Conservation (phyloP, 805 yeast genomes). For the Yarrowia bubula region DNA sequence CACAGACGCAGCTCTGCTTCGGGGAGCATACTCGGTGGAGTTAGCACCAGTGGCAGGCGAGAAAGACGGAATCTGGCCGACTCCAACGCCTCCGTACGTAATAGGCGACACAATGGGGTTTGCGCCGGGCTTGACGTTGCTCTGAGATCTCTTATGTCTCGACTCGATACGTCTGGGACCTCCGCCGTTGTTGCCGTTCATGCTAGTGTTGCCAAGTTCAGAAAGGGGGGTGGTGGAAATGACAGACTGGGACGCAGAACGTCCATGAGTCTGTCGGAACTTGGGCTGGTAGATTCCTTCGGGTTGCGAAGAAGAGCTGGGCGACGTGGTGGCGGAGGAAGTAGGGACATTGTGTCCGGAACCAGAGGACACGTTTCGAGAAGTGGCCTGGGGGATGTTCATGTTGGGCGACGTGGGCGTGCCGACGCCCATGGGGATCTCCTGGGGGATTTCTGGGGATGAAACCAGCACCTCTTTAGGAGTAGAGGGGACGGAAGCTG, state of each 20-base stretch:
- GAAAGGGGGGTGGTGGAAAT: constrained; percentile 23
- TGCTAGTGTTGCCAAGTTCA: constrained; percentile 17
- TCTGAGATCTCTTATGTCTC: constrained; percentile 14
- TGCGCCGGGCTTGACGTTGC: neutral
- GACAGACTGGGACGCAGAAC: constrained; percentile 23
- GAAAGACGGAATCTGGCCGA: constrained; percentile 19
- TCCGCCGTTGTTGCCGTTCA: constrained; percentile 26
- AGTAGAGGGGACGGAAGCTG: constrained; percentile 17
- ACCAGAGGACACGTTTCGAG: constrained; percentile 10
- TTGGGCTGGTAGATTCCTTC: constrained; percentile 21
- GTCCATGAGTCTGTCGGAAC: constrained; percentile 23
- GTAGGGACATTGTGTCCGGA: neutral
- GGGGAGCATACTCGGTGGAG: neutral
- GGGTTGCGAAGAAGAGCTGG: constrained; percentile 7
- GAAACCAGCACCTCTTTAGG: neutral
- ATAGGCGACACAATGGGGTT: neutral
- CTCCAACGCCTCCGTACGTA: constrained; percentile 18
- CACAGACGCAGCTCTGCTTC: constrained; percentile 9
- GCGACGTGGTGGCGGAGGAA: constrained; percentile 17
- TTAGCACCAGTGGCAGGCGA: neutral
- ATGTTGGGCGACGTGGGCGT: constrained; percentile 17
- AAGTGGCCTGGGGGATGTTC: constrained; percentile 25
- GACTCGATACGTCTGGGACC: constrained; percentile 23
- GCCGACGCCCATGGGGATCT: neutral
- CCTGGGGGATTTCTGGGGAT: constrained; percentile 19